Percentiles rank a stretch among this genome's conserved stretches.
phyloP scores from a whole-genome alignment of 1,284 basidiomycete genomes.

The Ganoderma boninense region DNA sequence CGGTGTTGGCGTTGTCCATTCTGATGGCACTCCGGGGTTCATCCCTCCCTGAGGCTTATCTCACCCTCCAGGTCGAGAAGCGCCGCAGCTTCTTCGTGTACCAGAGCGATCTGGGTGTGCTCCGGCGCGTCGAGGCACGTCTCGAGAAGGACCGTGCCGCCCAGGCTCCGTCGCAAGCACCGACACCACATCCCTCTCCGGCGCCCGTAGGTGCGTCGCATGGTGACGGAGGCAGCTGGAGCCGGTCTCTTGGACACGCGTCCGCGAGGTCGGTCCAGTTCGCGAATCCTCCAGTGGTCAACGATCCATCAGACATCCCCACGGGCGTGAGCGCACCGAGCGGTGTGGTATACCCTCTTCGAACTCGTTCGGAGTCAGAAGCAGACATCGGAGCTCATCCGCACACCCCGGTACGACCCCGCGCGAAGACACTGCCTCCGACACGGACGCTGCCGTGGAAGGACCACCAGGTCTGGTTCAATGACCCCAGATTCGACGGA shows the following conservation, averaged over 20 bases:
- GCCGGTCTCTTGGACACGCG: conserved; percentile 36
- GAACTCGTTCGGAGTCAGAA: conserved; percentile 34
- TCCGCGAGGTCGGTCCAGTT: conserved; percentile 62
- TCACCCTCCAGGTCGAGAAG: conserved; percentile 80
- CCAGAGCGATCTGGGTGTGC: conserved; percentile 79
- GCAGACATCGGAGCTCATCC: conserved; percentile 19
- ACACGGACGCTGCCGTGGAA: conserved; percentile 71
- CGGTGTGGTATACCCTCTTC: conserved; percentile 26
- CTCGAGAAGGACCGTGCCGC: conserved; percentile 53
- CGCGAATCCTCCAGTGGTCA: conserved; percentile 42
- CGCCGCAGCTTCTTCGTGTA: conserved; percentile 92
- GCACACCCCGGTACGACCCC: conserved; percentile 52
- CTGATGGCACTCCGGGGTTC: conserved; percentile 84
- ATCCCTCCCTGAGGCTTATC: conserved; percentile 88
- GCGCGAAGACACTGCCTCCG: conserved; percentile 75
- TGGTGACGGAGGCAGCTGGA: conserved; percentile 22
- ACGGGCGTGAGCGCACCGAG: conserved; percentile 34
- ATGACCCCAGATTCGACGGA: conserved; percentile 92
- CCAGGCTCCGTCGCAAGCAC: conserved; percentile 14
- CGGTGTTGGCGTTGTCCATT: conserved; percentile 86
- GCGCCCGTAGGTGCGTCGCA: conserved; percentile 18
- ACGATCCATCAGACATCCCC: conserved; percentile 16
- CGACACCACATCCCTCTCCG: conserved; percentile 11
- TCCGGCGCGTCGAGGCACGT: conserved; percentile 77
- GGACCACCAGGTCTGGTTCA: conserved; percentile 90